Evolutionary conservation across 2,329 filamentous ascomycete species (phyloP), one percentile per base, ranked within the genome.

Genomic region (Apiospora saccharicola): DNA sequence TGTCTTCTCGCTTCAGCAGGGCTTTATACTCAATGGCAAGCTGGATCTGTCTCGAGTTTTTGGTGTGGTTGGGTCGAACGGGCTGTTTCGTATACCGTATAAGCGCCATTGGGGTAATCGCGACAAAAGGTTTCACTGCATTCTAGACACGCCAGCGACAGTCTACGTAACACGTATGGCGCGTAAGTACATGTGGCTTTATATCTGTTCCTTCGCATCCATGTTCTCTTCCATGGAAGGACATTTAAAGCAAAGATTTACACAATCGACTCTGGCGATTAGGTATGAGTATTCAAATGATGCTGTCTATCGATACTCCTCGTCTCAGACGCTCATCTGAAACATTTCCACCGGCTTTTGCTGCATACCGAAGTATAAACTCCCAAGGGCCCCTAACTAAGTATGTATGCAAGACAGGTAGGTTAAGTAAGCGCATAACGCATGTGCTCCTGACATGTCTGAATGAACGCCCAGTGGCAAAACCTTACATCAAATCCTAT

Each of bases 351-450:
- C 19, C 57, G 34, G 57, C 26, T 41, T 64, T 34, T 64, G 49
- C 12, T 51, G 57, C 57, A 61, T 61, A 22, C 53, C 34, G 30
- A 37, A 61, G 53, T 61, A 61, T 61, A 61, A 61, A 61, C 30
- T 30, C 16, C 30, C 53, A n/a, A 61, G 30, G 26, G 19, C 53
- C 30, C 7, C 53, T 61, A 61, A 16, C 30, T 57, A 34, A 4
- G 26, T 24, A 53, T 12, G 13, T 30, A 30, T 53, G 51, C 43
- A 44, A 44, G 43, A 14, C 13, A 44, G 22, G 44, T 57, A 57
- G 26, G 53, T 37, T 22, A 61, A 37, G 7, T n/a, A 37, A 7
- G 53, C 16, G 53, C 34, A 22, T 61, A 8, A 30, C 34, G 53
- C 53, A 22, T 61, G 53, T 16, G 10, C 30, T 61, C 26, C 26